Evolutionary conservation across 441 rosid species (phyloP).

Genomic region (Jatropha multifida): DNA sequence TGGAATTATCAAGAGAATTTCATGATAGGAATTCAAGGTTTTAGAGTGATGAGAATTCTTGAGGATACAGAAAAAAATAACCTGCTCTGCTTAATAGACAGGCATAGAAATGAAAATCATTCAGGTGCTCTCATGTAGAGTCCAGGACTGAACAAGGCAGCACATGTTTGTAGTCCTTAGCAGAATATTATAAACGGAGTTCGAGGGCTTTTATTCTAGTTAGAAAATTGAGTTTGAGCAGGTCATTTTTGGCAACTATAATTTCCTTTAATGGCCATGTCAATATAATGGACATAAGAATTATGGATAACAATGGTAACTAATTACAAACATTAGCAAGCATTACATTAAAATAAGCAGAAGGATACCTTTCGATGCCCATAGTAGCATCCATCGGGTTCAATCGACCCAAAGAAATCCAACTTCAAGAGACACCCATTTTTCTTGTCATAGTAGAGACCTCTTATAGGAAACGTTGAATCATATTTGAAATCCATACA

Average conservation of each 20-base stretch:
- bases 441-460: slow-evolving; percentile 79
- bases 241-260: background rate
- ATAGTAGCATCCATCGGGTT: slow-evolving; percentile 92
- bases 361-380: slow-evolving; percentile 77
- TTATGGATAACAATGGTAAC: background rate
- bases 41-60: background rate
- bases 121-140: background rate
- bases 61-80: background rate
- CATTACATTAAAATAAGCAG: background rate
- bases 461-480: slow-evolving; percentile 87
- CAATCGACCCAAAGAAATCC: slow-evolving; percentile 98
- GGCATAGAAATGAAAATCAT: background rate
- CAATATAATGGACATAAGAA: background rate
- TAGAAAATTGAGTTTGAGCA: background rate
- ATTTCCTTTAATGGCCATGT: background rate
- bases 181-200: background rate
- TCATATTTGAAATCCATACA: slow-evolving; percentile 76
- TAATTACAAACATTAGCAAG: slow-evolving; percentile 1
- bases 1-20: background rate
- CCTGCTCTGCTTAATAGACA: background rate
- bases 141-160: background rate
- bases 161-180: background rate
- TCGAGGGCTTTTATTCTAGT: background rate
- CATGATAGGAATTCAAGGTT: background rate
- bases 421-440: slow-evolving; percentile 86